phyloP scores from a whole-genome alignment of 2,329 filamentous ascomycete species.

The Colletotrichum sublineola region DNA sequence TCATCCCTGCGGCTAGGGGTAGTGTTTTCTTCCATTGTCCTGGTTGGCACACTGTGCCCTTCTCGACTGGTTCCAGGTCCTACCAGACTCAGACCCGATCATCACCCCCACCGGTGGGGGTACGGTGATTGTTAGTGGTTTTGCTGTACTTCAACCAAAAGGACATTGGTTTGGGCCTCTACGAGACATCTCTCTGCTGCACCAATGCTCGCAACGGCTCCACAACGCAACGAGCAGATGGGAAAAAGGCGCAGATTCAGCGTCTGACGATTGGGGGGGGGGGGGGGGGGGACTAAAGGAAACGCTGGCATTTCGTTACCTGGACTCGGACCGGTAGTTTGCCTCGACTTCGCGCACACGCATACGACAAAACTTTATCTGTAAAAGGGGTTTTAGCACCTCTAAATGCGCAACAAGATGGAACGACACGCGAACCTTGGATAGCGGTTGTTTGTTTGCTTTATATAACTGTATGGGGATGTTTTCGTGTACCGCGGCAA shows the following conservation, averaged over 20 bases:
- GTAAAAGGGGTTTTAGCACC: conserved; percentile 12
- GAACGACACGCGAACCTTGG: not conserved
- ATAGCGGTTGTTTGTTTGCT: not conserved
- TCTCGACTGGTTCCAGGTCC: not conserved
- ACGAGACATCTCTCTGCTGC: not conserved
- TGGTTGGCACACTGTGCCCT: not conserved
- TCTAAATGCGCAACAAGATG: not conserved
- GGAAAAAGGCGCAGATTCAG: not conserved
- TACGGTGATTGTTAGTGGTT: not conserved
- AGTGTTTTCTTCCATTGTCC: not conserved
- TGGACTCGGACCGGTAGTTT: conserved; percentile 24
- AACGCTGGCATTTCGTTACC: not conserved
- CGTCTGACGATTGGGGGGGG: conserved; percentile 18
- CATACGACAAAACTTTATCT: conserved; percentile 25
- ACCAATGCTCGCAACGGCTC: not conserved
- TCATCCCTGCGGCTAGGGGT: not conserved
- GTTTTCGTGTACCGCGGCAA: not conserved
- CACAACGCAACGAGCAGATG: not conserved
- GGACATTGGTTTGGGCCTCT: not conserved
- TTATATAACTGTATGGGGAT: not conserved
- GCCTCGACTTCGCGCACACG: conserved; percentile 10
- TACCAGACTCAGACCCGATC: not conserved
- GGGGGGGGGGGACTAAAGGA: not conserved
- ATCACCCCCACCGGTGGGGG: not conserved
- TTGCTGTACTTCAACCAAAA: not conserved